Conservation (phyloP, 495 filamentous ascomycete species). For the Podospora tetraspora region DNA sequence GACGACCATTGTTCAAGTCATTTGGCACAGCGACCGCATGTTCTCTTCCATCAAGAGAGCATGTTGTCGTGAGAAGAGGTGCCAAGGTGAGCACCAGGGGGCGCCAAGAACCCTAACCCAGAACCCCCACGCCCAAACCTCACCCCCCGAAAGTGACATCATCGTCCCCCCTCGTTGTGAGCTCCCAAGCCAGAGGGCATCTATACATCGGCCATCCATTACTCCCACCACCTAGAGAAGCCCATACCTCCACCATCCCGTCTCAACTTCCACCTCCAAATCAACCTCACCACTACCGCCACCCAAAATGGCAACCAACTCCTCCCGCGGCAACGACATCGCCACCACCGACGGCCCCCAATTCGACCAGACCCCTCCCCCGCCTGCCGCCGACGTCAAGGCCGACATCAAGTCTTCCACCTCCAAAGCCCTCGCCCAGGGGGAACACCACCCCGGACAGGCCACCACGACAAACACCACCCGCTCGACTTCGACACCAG, state of each 20-base stretch:
- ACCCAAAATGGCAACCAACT: constrained; percentile 31
- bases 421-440: not conserved
- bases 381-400: constrained; percentile 18
- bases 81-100: too few species aligned
- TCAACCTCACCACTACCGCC: not conserved
- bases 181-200: not conserved
- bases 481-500: not conserved
- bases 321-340: constrained; percentile 29
- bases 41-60: too few species aligned
- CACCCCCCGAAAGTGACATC: not conserved
- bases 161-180: not conserved
- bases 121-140: not conserved
- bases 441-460: constrained; percentile 13
- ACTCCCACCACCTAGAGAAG: not conserved
- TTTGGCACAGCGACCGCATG: too few species aligned
- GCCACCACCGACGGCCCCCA: constrained; percentile 20
- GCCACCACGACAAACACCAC: not conserved
- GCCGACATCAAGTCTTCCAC: constrained; percentile 10
- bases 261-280: not conserved
- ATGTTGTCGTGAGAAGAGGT: too few species aligned
- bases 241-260: not conserved
- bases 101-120: not conserved
- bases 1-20: too few species aligned
- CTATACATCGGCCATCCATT: not conserved
- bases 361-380: constrained; percentile 1